phyloP scores from a whole-genome alignment of 2,329 filamentous ascomycete species.

The Colletotrichum cuscutae region DNA sequence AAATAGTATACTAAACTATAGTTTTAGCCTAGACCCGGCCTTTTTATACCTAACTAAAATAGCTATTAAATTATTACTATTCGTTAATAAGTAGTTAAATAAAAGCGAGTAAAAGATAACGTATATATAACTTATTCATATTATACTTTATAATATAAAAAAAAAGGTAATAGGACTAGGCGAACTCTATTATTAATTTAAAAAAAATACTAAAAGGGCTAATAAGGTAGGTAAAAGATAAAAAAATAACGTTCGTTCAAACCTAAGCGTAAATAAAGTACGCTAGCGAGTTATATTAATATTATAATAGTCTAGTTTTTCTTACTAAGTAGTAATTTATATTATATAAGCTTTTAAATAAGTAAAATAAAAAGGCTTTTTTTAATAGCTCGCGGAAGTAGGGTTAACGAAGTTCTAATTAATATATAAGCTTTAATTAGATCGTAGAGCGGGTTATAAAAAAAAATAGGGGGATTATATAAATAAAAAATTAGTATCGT shows the following conservation, averaged over 20 bases:
- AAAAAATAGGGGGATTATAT: background rate
- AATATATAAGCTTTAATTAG: background rate
- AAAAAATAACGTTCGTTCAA: background rate
- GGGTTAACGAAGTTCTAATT: background rate
- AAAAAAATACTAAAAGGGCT: background rate
- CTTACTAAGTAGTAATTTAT: background rate
- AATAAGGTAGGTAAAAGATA: background rate
- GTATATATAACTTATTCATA: background rate
- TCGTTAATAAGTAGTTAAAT: background rate
- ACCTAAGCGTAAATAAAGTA: constrained; percentile 7
- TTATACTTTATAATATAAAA: background rate
- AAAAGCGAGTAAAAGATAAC: background rate
- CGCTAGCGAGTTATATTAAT: background rate
- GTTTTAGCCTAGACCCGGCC: no score
- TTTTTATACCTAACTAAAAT: no score
- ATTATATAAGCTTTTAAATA: background rate
- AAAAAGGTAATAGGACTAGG: background rate
- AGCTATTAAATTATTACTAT: background rate
- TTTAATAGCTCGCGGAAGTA: background rate
- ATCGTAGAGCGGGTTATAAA: background rate
- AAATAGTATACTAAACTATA: no score
- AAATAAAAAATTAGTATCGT: no score
- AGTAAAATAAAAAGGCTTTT: background rate
- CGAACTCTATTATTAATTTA: constrained; percentile 3
- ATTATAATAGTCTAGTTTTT: no score